Base-by-base conservation (phyloP, 2,329 filamentous ascomycete genomes). In the Microsporum ferrugineum region DNA sequence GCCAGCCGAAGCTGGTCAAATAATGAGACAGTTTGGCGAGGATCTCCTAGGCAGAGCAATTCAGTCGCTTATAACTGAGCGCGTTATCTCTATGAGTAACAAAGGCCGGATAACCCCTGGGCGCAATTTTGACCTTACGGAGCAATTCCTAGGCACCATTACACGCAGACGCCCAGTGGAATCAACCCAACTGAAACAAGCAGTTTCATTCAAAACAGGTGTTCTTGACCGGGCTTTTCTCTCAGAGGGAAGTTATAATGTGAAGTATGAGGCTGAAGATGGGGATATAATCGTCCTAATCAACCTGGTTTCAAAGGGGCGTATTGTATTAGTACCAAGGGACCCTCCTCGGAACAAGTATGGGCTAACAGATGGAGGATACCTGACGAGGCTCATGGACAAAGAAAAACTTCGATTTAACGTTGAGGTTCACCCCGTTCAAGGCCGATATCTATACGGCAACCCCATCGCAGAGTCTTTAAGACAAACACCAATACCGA, bases 371-470 rank as follows among this genome's bases (percentile, higher is more conserved):
- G 75, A 78, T 6, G 72, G 74, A 6, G 74, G 74, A 8, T 81
- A 81, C 59, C 68, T 76, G 49, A 79, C 77, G 0, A 69, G 77
- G 12, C 68, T 73, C 41, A 76, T 80, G 67, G 75, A 80, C 63
- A 78, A 76, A 63, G 65, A 65, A 4, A 70, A 71, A 17, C 67
- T 80, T 14, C 71, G 71, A 10, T 80, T 80, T 62, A 64, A 70
- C 1, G 65, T 79, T 12, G 71, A 78, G 17, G 64, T 79, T 12
- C 63, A 63, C 6, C 73, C 76, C 0, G 69, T 70, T 29, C 53
- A 67, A 3, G 66, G 62, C 0, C 64, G 61, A 2, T 80, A 80
- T 63, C 58, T 72, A 6, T 71, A 70, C 27, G 77, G 76, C 2
- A 75, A 77, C 61, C 74, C 76, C 0, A 61, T 74, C 3, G 45